A percentile compares a stretch with the other conserved stretches of the same genome.
phyloP scores from a whole-genome alignment of 2,329 filamentous ascomycete species.

The Ceratocystis lukuohia region DNA sequence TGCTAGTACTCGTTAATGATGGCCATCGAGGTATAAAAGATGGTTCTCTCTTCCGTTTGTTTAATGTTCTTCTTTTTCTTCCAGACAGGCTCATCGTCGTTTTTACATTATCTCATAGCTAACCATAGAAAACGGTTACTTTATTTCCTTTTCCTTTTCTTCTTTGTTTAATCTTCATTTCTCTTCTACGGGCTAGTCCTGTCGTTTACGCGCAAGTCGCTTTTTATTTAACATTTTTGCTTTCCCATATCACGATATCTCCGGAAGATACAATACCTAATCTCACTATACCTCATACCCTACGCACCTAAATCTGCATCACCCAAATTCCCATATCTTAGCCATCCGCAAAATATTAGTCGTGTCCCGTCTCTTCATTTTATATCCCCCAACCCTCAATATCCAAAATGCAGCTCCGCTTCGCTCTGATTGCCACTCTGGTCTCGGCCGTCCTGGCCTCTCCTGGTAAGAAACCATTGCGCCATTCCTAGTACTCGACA shows the following conservation, averaged over 20 bases:
- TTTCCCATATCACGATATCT: not conserved
- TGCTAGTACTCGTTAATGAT: not conserved
- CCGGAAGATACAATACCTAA: constrained; percentile 4
- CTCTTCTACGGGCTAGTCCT: constrained; percentile 35
- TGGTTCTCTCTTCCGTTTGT: not conserved
- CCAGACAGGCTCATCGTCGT: constrained; percentile 15
- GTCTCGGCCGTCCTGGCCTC: constrained; percentile 29
- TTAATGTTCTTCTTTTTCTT: constrained; percentile 6
- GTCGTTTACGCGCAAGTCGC: constrained; percentile 34
- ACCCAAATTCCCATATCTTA: not conserved
- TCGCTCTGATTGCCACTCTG: constrained; percentile 35
- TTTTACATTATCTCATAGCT: not conserved
- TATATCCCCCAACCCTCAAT: constrained; percentile 4
- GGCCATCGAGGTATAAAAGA: not conserved
- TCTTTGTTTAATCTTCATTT: constrained; percentile 20
- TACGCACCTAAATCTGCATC: constrained; percentile 19
- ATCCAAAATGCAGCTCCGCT: constrained; percentile 40
- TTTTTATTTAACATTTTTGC: constrained; percentile 21
- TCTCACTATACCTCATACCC: constrained; percentile 26
- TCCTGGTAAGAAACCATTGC: constrained; percentile 2
- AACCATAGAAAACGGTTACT: not conserved
- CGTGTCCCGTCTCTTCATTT: not conserved
- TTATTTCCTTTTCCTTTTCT: constrained; percentile 17
- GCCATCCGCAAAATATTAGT: not conserved
- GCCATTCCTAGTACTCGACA: not conserved